phyloP scores from a whole-genome alignment of 225 moss, liverwort and hornwort genomes.

The Bryum argenteum region DNA sequence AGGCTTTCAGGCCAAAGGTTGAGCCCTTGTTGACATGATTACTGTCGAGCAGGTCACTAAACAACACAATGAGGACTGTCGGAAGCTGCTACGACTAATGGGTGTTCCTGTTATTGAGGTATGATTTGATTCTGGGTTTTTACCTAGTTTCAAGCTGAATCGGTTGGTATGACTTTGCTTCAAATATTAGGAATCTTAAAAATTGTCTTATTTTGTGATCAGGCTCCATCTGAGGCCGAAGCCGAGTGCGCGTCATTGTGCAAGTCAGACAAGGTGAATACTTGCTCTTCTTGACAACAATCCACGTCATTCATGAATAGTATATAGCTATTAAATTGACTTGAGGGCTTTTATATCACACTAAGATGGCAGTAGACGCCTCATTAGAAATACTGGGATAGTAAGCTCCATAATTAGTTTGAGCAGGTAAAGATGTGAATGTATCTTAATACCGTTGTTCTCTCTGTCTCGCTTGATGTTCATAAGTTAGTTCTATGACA shows the following conservation, averaged over 20 bases:
- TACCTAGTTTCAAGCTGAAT: neutral
- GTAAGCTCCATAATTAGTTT: neutral
- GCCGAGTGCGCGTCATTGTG: conserved; percentile 96
- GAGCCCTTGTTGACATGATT: conserved; percentile 8
- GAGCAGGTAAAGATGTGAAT: neutral
- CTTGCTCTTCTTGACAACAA: neutral
- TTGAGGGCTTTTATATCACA: conserved; percentile 7
- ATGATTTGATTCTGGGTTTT: neutral
- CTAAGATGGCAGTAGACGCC: conserved; percentile 2
- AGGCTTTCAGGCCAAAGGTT: conserved; percentile 2
- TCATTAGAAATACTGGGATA: neutral
- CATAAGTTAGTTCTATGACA: neutral
- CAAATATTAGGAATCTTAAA: conserved; percentile 14
- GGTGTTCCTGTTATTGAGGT: conserved; percentile 98
- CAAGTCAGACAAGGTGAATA: conserved; percentile 76
- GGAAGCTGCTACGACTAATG: conserved; percentile 90
- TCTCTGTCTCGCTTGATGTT: too few species aligned
- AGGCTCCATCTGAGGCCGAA: conserved; percentile 99
- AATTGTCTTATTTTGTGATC: conserved; percentile 23
- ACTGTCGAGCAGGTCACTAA: conserved; percentile 58
- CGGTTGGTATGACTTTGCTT: neutral
- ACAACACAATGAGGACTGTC: conserved; percentile 98
- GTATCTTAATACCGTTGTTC: too few species aligned
- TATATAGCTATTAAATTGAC: neutral
- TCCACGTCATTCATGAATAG: neutral